Evolutionary conservation across 2,329 filamentous ascomycete species (phyloP).

Genomic region (Fusarium equiseti): DNA sequence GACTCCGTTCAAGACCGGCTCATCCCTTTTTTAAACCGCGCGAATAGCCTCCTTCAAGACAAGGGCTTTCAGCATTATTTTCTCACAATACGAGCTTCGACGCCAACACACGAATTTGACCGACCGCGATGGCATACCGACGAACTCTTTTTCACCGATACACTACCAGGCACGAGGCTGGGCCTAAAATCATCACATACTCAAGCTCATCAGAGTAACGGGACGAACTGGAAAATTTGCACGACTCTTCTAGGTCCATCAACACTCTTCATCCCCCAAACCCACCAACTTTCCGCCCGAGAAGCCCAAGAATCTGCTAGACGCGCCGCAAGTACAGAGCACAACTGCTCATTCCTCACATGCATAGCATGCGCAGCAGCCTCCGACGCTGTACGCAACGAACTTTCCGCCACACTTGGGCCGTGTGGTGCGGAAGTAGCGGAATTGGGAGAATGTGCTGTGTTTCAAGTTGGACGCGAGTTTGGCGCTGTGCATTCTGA

Average conservation of each 20-base stretch:
- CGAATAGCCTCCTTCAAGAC: constrained; percentile 52
- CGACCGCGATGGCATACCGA: constrained; percentile 63
- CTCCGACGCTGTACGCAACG: constrained; percentile 54
- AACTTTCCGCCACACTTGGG: constrained; percentile 49
- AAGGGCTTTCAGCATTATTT: constrained; percentile 58
- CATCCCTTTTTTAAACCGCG: constrained; percentile 56
- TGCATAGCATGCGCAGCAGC: constrained; percentile 59
- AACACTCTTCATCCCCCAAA: constrained; percentile 58
- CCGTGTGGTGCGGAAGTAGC: constrained; percentile 42
- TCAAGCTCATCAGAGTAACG: background rate
- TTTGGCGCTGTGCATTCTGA: constrained; percentile 59
- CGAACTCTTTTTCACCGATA: constrained; percentile 58
- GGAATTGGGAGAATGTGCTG: constrained; percentile 51
- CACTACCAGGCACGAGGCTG: constrained; percentile 23
- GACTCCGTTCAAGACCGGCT: constrained; percentile 52
- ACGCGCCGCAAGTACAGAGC: constrained; percentile 46
- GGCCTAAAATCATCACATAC: constrained; percentile 15
- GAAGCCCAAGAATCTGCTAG: constrained; percentile 49
- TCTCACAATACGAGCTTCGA: constrained; percentile 61
- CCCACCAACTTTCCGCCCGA: constrained; percentile 51
- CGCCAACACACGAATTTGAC: constrained; percentile 58
- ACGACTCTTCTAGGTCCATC: constrained; percentile 60
- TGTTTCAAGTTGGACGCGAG: constrained; percentile 58
- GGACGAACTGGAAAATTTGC: constrained; percentile 63
- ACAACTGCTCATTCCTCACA: constrained; percentile 57